Evolutionary conservation across 768 basidiomycete species (phyloP), one percentile per base, ranked within the genome.

Genomic region (Tylopilus plumbeoviolaceoides): DNA sequence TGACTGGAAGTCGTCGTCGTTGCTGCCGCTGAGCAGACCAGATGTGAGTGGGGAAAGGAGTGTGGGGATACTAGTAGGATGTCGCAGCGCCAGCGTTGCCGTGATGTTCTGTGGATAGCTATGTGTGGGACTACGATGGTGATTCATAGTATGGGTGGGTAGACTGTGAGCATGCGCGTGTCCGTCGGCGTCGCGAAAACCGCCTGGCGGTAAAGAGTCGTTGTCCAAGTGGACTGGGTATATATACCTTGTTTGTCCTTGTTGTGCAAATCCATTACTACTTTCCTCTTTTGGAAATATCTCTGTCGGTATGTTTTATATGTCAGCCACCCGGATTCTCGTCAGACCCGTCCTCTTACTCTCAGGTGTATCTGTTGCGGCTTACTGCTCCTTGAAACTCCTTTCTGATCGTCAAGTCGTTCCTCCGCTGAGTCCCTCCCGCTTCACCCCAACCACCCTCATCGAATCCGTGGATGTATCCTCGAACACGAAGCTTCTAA

Each of bases 401-500:
- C 76, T 80, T 2, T 77, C 79, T 6, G 71, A 75, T 10, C 70
- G 69, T 33, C 72, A 76, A 33, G 76, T 81, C 20, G 78, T 76
- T 7, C 70, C 59, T 20, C 69, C 75, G n/a, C 62, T 82, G 8
- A 75, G 75, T 11, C 73, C 80, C 2, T 71, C 68, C 43, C 54
- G 56, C 55, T 85, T 90, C 61, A 84, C 83, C 0, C 79, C 81
- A 20, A 76, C 81, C 3, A 81, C 76, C 5, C 71, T 92, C 14
- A 67, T 75, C n/a, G 74, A 78, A 0, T 82, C 74, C 39, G 75
- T 80, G 55, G 60, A 68, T 45, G 77, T 75, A 31, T 83, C 84
- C 0, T 71, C 80, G 10, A 71, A 82, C 60, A 80, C 85, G 11
- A 87, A 84, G 55, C 69, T 92, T 9, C 68, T 92, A 18, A 81